Percentiles rank a stretch among this genome's conserved stretches.
phyloP scores from a whole-genome alignment of 352 stramenopile genomes.

The Phytophthora crassamura region DNA sequence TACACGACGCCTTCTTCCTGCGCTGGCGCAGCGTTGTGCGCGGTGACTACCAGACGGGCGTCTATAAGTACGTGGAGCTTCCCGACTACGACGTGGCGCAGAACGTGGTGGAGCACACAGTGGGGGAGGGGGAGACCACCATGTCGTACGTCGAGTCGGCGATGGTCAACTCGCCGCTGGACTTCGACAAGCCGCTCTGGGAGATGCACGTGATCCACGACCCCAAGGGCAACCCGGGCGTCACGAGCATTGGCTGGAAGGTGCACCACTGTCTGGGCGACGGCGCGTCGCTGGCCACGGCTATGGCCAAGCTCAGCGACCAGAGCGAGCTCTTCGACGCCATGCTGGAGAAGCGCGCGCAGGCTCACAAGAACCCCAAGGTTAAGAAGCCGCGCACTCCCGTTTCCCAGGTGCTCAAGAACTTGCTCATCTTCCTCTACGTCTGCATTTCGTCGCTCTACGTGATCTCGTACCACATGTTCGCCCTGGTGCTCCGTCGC shows the following conservation, averaged over 20 bases:
- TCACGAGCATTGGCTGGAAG: slow-evolving; percentile 72
- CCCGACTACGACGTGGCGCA: slow-evolving; percentile 55
- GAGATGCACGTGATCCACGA: slow-evolving; percentile 73
- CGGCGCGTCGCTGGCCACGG: slow-evolving; percentile 65
- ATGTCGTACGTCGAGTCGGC: slow-evolving; percentile 70
- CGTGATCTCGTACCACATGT: slow-evolving; percentile 64
- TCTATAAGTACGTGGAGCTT: slow-evolving; percentile 68
- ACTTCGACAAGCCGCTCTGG: slow-evolving; percentile 78
- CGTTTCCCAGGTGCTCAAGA: slow-evolving; percentile 28
- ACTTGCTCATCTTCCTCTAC: slow-evolving; percentile 36
- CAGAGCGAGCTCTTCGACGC: slow-evolving; percentile 67
- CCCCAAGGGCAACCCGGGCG: slow-evolving; percentile 24
- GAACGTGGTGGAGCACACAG: slow-evolving; percentile 66
- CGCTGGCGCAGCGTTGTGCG: slow-evolving; percentile 75
- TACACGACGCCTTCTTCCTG: slow-evolving; percentile 65
- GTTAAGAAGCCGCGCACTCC: slow-evolving; percentile 43
- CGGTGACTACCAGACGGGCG: slow-evolving; percentile 41
- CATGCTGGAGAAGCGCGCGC: slow-evolving; percentile 60
- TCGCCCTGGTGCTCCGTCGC: slow-evolving; percentile 48
- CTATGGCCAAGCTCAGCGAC: slow-evolving; percentile 77
- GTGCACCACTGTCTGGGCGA: slow-evolving; percentile 84
- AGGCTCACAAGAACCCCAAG: slow-evolving; percentile 40
- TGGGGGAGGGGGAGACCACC: slow-evolving; percentile 58
- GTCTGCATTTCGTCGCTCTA: slow-evolving; percentile 64
- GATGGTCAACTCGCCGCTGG: slow-evolving; percentile 72